Percentiles rank a stretch among this genome's conserved stretches.
phyloP scores from a whole-genome alignment of 2,329 filamentous ascomycete species.

The Bipolaris oryzae region DNA sequence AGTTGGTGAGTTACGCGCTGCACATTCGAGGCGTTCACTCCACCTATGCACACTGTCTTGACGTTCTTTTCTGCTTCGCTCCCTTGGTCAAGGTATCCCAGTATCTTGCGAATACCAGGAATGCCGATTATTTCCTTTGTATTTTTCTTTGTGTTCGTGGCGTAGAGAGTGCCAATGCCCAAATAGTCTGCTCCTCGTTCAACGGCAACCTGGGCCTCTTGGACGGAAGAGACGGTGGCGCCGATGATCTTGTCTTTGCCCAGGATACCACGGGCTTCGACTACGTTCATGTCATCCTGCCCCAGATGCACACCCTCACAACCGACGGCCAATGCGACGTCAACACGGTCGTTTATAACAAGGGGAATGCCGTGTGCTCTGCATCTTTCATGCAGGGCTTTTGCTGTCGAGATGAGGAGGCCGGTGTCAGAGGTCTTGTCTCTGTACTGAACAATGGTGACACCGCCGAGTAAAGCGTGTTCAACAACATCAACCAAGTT shows the following conservation, averaged over 20 bases:
- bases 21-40: slow-evolving; percentile 78
- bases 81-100: slow-evolving; percentile 62
- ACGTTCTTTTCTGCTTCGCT: slow-evolving; percentile 36
- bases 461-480: slow-evolving; percentile 74
- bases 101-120: slow-evolving; percentile 70
- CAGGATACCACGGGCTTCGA: slow-evolving; percentile 72
- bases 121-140: slow-evolving; percentile 82
- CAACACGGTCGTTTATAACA: slow-evolving; percentile 90
- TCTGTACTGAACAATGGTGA: slow-evolving; percentile 85
- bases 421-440: slow-evolving; percentile 83
- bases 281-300: slow-evolving; percentile 84
- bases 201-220: slow-evolving; percentile 75
- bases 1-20: slow-evolving; percentile 77
- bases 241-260: slow-evolving; percentile 83
- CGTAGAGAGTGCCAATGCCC: slow-evolving; percentile 87
- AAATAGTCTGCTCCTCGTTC: slow-evolving; percentile 84
- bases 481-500: slow-evolving; percentile 76
- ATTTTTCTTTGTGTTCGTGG: slow-evolving; percentile 82
- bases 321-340: slow-evolving; percentile 82
- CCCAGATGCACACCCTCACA: slow-evolving; percentile 95
- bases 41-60: slow-evolving; percentile 81
- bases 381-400: slow-evolving; percentile 73
- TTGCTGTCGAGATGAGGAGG: slow-evolving; percentile 71
- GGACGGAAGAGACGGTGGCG: slow-evolving; percentile 76
- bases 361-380: slow-evolving; percentile 73